phyloP scores from a whole-genome alignment of 495 filamentous ascomycete species.

The Penicillium psychrofluorescens region DNA sequence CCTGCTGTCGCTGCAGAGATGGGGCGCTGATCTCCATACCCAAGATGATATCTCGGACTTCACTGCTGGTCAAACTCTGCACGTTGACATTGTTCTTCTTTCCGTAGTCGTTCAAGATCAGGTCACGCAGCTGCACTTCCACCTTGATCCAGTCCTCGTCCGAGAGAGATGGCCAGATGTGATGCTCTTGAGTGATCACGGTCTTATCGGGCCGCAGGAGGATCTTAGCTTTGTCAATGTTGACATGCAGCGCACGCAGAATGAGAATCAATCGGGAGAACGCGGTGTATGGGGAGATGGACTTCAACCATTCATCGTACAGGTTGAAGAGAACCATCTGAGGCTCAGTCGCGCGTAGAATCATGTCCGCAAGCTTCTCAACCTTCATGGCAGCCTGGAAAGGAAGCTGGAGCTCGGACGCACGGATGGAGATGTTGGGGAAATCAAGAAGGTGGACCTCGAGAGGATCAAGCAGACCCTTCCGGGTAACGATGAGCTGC shows the following conservation, averaged over 20 bases:
- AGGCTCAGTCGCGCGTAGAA: constrained; percentile 91
- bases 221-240: constrained; percentile 97
- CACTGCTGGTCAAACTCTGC: constrained; percentile 88
- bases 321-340: constrained; percentile 99
- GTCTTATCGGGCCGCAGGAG: constrained; percentile 96
- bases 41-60: constrained; percentile 97
- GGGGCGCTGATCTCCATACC: constrained; percentile 99
- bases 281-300: constrained; percentile 95
- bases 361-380: constrained; percentile 98
- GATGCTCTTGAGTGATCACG: constrained; percentile 96
- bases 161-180: constrained; percentile 93
- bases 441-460: constrained; percentile 98
- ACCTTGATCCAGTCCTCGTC: constrained; percentile 99
- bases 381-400: constrained; percentile 99
- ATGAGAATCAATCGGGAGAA: constrained; percentile 97
- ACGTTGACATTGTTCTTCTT: constrained; percentile 99
- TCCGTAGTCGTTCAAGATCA: constrained; percentile 97
- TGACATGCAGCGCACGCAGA: constrained; percentile 92
- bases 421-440: constrained; percentile 98
- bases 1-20: constrained; percentile 97
- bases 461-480: constrained; percentile 93
- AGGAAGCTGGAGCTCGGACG: constrained; percentile 93
- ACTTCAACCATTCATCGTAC: constrained; percentile 98
- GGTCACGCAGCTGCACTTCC: constrained; percentile 88
- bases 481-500: constrained; percentile 96